phyloP scores from a whole-genome alignment of 1,284 basidiomycete species.

The Leccinum pachyderme region DNA sequence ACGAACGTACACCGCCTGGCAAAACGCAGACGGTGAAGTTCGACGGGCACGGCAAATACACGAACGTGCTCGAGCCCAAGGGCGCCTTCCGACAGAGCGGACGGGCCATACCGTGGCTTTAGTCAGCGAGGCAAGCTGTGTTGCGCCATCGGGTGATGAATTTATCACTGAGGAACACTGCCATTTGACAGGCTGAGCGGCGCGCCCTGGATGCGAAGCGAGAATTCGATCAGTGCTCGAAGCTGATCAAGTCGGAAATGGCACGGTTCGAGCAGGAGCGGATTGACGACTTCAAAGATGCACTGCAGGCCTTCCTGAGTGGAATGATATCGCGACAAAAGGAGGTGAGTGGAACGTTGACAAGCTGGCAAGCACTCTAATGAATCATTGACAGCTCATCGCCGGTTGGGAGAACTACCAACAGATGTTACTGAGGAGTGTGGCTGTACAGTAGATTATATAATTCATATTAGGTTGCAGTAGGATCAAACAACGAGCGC shows the following conservation, averaged over 20 bases:
- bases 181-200: conserved; percentile 62
- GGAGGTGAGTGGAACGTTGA: conserved; percentile 51
- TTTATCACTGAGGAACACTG: conserved; percentile 5
- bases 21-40: conserved; percentile 75
- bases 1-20: conserved; percentile 80
- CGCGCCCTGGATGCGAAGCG: conserved; percentile 76
- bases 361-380: background rate
- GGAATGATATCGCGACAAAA: conserved; percentile 83
- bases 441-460: conserved; percentile 11
- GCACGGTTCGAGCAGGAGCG: conserved; percentile 93
- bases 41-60: conserved; percentile 71
- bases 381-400: conserved; percentile 50
- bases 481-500: no score
- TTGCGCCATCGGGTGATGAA: background rate
- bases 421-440: conserved; percentile 55
- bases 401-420: conserved; percentile 74
- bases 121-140: conserved; percentile 65
- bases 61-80: conserved; percentile 78
- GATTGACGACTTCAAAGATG: conserved; percentile 83
- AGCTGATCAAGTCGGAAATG: conserved; percentile 88
- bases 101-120: conserved; percentile 68
- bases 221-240: conserved; percentile 87
- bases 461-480: conserved; percentile 2
- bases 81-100: conserved; percentile 64
- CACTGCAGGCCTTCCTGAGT: conserved; percentile 75